Evolutionary conservation across 2,329 filamentous ascomycete species (phyloP).

Genomic region (Colletotrichum australisinense): DNA sequence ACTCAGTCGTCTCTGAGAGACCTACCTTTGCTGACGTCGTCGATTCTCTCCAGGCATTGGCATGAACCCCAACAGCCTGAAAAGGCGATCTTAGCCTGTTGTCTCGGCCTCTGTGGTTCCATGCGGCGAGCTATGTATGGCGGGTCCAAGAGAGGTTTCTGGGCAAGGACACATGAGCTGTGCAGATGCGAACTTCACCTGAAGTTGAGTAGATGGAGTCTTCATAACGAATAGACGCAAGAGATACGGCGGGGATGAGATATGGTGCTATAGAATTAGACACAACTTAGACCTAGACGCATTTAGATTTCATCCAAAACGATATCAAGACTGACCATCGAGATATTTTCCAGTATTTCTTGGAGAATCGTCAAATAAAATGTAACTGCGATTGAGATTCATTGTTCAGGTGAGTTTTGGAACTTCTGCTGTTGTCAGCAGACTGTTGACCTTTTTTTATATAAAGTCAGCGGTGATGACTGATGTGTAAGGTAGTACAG

Average conservation of each 20-base stretch:
- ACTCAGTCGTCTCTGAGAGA: conserved; percentile 40
- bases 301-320: not conserved
- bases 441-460: too few relatives aligned
- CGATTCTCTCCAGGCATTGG: not conserved
- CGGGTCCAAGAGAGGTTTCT: not conserved
- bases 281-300: not conserved
- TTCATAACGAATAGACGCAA: not conserved
- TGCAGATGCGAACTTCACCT: not conserved
- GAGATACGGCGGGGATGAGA: not conserved
- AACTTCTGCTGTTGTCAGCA: too few relatives aligned
- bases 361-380: too few relatives aligned
- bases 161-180: too few relatives aligned
- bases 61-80: not conserved
- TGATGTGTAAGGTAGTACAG: too few relatives aligned
- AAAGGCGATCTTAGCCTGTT: not conserved
- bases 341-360: too few relatives aligned
- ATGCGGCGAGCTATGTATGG: not conserved
- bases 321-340: not conserved
- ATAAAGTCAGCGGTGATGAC: too few relatives aligned
- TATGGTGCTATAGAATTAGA: not conserved
- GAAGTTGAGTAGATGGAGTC: not conserved
- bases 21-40: conserved; percentile 47
- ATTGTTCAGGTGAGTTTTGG: too few relatives aligned
- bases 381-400: too few relatives aligned
- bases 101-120: not conserved